Evolutionary conservation across 2,329 filamentous ascomycete species (phyloP).

Genomic region (Ascochyta lentis): DNA sequence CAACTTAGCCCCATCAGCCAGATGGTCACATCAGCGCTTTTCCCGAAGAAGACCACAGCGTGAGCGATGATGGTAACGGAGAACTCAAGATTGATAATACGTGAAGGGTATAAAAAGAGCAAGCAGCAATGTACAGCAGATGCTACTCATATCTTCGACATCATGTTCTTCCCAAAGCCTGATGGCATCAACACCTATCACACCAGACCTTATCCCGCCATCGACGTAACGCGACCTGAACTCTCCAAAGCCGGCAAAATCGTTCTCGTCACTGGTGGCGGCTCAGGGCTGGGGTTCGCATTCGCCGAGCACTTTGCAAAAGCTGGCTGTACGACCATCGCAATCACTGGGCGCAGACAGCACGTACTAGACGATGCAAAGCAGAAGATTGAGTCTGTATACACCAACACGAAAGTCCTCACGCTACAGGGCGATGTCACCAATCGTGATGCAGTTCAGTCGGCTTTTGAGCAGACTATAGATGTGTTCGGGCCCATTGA

Average conservation of each 20-base stretch:
- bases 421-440: slow-evolving; percentile 20
- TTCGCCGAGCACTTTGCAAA: too few species aligned
- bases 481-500: slow-evolving; percentile 20
- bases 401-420: slow-evolving; percentile 6
- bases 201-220: slow-evolving; percentile 19
- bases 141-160: not conserved
- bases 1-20: too few species aligned
- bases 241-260: slow-evolving; percentile 30
- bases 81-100: not conserved
- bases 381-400: not conserved
- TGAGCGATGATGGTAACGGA: too few species aligned
- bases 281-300: slow-evolving; percentile 53
- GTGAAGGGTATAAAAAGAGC: not conserved
- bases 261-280: slow-evolving; percentile 48
- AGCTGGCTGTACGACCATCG: too few species aligned
- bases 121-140: not conserved
- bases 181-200: not conserved
- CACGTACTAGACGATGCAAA: not conserved
- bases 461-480: not conserved
- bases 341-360: slow-evolving; percentile 44
- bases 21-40: too few species aligned
- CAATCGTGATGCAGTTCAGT: slow-evolving; percentile 21
- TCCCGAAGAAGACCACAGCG: too few species aligned
- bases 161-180: not conserved
- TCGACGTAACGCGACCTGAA: slow-evolving; percentile 39